phyloP scores from a whole-genome alignment of 2,329 filamentous ascomycete genomes.

The Neurospora crassa region DNA sequence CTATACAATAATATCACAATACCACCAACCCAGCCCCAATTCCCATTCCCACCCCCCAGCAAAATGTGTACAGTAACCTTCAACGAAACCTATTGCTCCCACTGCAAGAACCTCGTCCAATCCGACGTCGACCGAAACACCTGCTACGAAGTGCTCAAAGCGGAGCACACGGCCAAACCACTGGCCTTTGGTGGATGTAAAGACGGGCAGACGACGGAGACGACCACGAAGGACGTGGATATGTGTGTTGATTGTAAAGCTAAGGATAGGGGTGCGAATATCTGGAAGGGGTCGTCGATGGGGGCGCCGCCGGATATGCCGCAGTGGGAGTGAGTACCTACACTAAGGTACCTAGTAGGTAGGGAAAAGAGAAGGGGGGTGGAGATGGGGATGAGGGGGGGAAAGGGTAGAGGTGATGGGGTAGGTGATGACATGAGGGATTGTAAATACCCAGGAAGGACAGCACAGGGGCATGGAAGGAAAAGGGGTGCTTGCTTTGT shows the following conservation, averaged over 20 bases:
- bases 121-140: background rate
- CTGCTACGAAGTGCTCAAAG: background rate
- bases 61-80: background rate
- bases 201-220: background rate
- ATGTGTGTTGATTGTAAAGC: background rate
- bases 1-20: too few relatives aligned
- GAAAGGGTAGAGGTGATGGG: too few relatives aligned
- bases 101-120: background rate
- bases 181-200: background rate
- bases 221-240: background rate
- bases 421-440: too few relatives aligned
- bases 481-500: too few relatives aligned
- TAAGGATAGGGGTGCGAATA: background rate
- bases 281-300: background rate
- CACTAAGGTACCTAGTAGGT: too few relatives aligned
- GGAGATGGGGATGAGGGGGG: too few relatives aligned
- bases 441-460: too few relatives aligned
- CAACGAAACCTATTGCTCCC: background rate
- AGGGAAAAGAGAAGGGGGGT: too few relatives aligned
- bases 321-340: too few relatives aligned
- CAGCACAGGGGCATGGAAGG: too few relatives aligned
- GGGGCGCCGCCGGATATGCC: background rate
- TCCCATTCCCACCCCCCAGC: too few relatives aligned
- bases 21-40: too few relatives aligned
- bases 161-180: background rate